Evolutionary conservation across 1,284 basidiomycete species (phyloP), one percentile per base, ranked within the genome.

Genomic region (Apiotrichum brassicae): DNA sequence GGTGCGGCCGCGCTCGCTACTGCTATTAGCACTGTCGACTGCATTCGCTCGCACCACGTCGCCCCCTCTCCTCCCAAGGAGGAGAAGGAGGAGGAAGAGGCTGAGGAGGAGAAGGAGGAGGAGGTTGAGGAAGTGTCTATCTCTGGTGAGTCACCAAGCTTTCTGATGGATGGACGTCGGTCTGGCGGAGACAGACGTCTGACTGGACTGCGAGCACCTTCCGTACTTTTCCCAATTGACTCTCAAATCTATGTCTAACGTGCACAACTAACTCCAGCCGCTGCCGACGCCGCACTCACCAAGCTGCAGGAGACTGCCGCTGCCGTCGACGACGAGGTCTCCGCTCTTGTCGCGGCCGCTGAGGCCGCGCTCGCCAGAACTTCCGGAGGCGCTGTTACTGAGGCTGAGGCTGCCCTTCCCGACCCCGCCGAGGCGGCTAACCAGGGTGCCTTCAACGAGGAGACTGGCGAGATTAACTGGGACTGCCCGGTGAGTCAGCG

Each of bases 391-490:
- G 14, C 22, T 4, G 28, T 34, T n/a, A 28, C 45, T 11, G 36
- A 20, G 20, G 28, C 25, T 12, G 45, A 34, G 11, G 37, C 32
- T n/a, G 22, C 44, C 26, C 18, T 43, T 7, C 40, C 50, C 6
- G 32, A 39, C 33, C 44, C 39, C 12, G 36, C 36, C 13, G 47
- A 58, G 37, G 49, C 56, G 3, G 50, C 53, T n/a, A 41, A 35
- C 44, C 64, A 76, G 56, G 75, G 77, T 13, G 79, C 79, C 0
- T 81, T 77, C 79, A 87, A 98, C 75, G 92, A 93, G 19, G 89
- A 83, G 59, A 98, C 94, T 1, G 94, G 94, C 43, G 90, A 95
- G 78, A 94, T 97, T 66, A 97, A 97, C 76, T 97, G 92, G 91
- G 91, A 94, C 70, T 97, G 91, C 70, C 89, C 91, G 2, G 72